Evolutionary conservation across 257 asterid species (phyloP), one percentile per base, ranked within the genome.

Genomic region (Solanum chmielewskii): DNA sequence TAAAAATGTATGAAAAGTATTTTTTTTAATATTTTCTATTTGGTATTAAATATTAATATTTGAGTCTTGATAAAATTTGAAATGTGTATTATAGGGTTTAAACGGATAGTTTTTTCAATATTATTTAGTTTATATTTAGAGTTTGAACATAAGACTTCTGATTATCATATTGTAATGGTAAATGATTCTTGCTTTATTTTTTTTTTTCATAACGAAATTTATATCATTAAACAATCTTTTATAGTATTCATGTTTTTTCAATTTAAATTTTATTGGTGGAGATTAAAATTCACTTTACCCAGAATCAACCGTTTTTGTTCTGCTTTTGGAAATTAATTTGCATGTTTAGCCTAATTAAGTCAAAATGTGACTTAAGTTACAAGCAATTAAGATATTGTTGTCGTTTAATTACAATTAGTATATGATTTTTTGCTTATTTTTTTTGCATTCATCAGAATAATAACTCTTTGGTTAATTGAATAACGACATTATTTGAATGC

Each of bases 31-130:
- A 3, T 16, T 52, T 2, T 52, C 1, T 52, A 6, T 16, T 1
- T 52, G 9, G 23, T 52, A 21, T 52, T 52, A 0, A 23, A 8
- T 1, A 3, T 52, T 1, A 52, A 2, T 16, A 16, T 6, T 52
- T 52, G 60, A 52, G 20, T 0, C 23, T 16, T 7, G 10, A 16
- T 52, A 6, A 52, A 6, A 16, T 52, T 18, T 0, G 23, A 21
- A 52, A 16, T 0, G 3, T 0, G 9, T 9, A 0, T 20, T 52
- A 6, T 1, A 52, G 2, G 18, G 0, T 3, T 52, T 52, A 16
- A 6, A 6, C 0, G 1, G 8, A 49, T 1, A 5, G 8, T 0
- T 3, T 49, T 49, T 15, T 0, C 59, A 49, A 35, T 35, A 5
- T 35, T 5, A 35, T 35, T 35, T 35, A 35, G 7, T 35, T 35